Evolutionary conservation across 306 rosid genomes (phyloP).

Genomic region (Datisca glomerata): DNA sequence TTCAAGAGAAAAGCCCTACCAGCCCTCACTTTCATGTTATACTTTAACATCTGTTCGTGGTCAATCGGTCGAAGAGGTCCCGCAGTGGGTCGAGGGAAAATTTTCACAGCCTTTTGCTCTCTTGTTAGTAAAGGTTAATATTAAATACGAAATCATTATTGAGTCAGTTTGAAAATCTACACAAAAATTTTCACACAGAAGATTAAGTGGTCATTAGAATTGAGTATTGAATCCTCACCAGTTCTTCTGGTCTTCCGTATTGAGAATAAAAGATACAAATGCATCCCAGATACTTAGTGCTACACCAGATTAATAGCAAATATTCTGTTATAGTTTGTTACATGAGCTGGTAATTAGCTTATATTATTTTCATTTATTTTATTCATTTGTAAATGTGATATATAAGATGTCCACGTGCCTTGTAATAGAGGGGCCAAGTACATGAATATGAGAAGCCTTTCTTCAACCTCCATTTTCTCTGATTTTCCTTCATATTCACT

Average conservation of each 20-base stretch:
- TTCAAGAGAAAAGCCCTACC: conserved; percentile 53
- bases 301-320: too few relatives aligned
- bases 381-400: too few relatives aligned
- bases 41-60: conserved; percentile 44
- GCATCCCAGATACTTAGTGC: too few relatives aligned
- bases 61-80: conserved; percentile 48
- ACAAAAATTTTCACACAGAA: background rate
- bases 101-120: conserved; percentile 42
- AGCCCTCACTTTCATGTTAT: conserved; percentile 49
- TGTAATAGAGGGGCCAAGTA: too few relatives aligned
- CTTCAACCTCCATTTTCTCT: too few relatives aligned
- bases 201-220: background rate
- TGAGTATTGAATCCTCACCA: conserved; percentile 16
- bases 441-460: too few relatives aligned
- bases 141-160: background rate
- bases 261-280: too few relatives aligned
- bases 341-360: too few relatives aligned
- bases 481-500: too few relatives aligned
- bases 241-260: conserved; percentile 36
- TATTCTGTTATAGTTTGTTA: too few relatives aligned
- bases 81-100: conserved; percentile 42
- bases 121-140: conserved; percentile 25
- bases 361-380: too few relatives aligned
- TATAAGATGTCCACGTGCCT: too few relatives aligned
- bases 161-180: background rate